phyloP scores from a whole-genome alignment of 441 rosid species.

The Corymbia calophylla region DNA sequence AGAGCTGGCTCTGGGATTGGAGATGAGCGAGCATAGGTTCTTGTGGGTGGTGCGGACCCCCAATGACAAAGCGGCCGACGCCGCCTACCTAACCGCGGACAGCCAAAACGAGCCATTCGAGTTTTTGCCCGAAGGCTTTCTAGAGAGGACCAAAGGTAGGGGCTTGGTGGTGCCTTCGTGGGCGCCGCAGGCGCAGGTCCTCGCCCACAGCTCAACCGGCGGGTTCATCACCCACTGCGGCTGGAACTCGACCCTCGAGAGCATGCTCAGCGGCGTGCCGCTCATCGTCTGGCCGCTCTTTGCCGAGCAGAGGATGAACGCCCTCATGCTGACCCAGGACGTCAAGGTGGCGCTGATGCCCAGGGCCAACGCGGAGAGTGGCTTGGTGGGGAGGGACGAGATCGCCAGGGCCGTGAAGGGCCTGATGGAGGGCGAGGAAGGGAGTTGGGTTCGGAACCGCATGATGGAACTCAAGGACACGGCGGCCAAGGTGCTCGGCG shows the following conservation, averaged over 20 bases:
- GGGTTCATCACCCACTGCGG: conserved; percentile 82
- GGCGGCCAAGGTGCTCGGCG: conserved; percentile 23
- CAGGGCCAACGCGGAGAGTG: conserved; percentile 15
- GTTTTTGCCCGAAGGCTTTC: conserved; percentile 59
- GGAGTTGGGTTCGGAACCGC: conserved; percentile 27
- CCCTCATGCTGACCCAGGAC: conserved; percentile 38
- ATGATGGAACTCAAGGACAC: conserved; percentile 54
- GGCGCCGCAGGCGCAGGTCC: conserved; percentile 73
- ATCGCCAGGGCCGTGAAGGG: conserved; percentile 35
- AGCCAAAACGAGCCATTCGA: conserved; percentile 29
- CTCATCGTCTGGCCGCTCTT: conserved; percentile 75
- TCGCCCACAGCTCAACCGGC: conserved; percentile 56
- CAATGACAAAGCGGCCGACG: conserved; percentile 21
- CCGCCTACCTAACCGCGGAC: conserved; percentile 32
- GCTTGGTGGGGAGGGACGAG: conserved; percentile 31
- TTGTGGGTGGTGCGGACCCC: conserved; percentile 68
- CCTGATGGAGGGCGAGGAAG: conserved; percentile 70
- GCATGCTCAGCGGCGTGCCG: conserved; percentile 67
- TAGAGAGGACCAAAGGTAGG: conserved; percentile 41
- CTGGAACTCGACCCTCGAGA: conserved; percentile 71
- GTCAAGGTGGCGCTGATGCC: conserved; percentile 34
- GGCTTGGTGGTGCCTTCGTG: conserved; percentile 55
- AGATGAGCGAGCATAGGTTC: conserved; percentile 47
- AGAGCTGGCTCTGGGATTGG: conserved; percentile 68
- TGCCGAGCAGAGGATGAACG: conserved; percentile 78